These are phyloP conservation scores for Fusarium austroafricanum DNA, from an alignment of 2,329 filamentous ascomycete species.

Conservation along the genomic window DNA sequence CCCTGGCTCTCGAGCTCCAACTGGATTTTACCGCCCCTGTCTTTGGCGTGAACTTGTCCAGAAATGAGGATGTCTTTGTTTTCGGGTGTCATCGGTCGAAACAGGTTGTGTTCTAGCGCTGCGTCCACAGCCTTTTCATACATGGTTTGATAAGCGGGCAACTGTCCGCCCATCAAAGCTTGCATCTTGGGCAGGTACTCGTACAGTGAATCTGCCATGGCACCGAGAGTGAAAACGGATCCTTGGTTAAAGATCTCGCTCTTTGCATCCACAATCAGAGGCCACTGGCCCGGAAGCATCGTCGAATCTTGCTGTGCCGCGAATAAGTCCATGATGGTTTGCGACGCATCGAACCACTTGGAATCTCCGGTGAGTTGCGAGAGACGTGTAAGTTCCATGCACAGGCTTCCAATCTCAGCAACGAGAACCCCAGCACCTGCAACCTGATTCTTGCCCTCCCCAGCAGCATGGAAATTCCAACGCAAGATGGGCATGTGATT, in stretches of 20 bases:
- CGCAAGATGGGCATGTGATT: constrained; percentile 71
- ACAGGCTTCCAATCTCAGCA: constrained; percentile 70
- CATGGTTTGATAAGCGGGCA: constrained; percentile 67
- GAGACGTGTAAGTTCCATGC: constrained; percentile 77
- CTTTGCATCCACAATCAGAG: constrained; percentile 51
- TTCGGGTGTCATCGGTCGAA: constrained; percentile 68
- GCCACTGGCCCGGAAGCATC: constrained; percentile 78
- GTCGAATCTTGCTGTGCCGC: constrained; percentile 74
- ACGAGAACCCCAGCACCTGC: constrained; percentile 55
- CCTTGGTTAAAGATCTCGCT: constrained; percentile 41
- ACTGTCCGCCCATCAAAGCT: constrained; percentile 66
- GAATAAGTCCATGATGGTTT: constrained; percentile 75
- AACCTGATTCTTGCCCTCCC: constrained; percentile 48
- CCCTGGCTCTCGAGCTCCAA: constrained; percentile 50
- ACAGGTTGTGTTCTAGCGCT: constrained; percentile 68
- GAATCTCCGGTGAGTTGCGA: constrained; percentile 78
- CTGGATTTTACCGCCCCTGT: constrained; percentile 49
- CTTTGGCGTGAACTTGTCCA: constrained; percentile 50
- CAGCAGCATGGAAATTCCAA: constrained; percentile 56
- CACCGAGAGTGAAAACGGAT: constrained; percentile 61
- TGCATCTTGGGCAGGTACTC: constrained; percentile 96
- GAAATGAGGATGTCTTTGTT: constrained; percentile 67
- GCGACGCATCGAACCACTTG: constrained; percentile 80
- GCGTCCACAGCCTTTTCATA: constrained; percentile 66
- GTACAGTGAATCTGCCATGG: constrained; percentile 68